These are phyloP conservation scores for Botryotinia calthae DNA, from an alignment of 2,329 filamentous ascomycete species.

Conservation along the genomic window DNA sequence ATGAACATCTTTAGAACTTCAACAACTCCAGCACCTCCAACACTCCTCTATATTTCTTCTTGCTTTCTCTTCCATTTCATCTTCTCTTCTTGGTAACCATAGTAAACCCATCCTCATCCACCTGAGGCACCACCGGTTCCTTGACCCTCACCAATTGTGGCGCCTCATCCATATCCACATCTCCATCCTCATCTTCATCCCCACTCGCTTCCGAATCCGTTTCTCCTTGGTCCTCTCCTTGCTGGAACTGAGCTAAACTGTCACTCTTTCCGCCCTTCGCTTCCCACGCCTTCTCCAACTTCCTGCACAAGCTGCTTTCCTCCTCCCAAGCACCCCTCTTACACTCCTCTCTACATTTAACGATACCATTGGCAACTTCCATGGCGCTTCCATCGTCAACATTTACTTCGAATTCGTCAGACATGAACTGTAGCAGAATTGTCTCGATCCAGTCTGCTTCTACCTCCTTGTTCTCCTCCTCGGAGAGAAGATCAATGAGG, in stretches of 20 bases:
- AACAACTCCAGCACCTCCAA: not conserved
- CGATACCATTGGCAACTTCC: conserved; percentile 73
- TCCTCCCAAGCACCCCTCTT: conserved; percentile 57
- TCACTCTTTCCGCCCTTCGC: conserved; percentile 58
- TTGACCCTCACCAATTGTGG: conserved; percentile 55
- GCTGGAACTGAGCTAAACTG: conserved; percentile 48
- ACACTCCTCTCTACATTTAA: conserved; percentile 61
- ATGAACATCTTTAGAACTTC: not conserved
- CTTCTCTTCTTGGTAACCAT: conserved; percentile 68
- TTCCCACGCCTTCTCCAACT: conserved; percentile 62
- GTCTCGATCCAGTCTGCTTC: conserved; percentile 80
- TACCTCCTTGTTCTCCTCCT: conserved; percentile 52
- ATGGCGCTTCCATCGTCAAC: conserved; percentile 85
- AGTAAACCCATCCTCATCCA: conserved; percentile 81
- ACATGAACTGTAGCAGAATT: conserved; percentile 84
- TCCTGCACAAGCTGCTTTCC: conserved; percentile 62
- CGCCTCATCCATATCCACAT: conserved; percentile 69
- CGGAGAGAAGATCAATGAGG: conserved; percentile 71
- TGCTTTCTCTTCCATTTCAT: conserved; percentile 20
- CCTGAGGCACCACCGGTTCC: conserved; percentile 65
- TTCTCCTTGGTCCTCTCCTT: conserved; percentile 54
- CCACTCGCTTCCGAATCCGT: conserved; percentile 57
- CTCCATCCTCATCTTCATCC: conserved; percentile 53
- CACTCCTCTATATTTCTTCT: not conserved
- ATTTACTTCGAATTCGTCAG: conserved; percentile 91